Evolutionary conservation across 2,329 filamentous ascomycete genomes (phyloP).

Genomic region (Trichophyton rubrum): DNA sequence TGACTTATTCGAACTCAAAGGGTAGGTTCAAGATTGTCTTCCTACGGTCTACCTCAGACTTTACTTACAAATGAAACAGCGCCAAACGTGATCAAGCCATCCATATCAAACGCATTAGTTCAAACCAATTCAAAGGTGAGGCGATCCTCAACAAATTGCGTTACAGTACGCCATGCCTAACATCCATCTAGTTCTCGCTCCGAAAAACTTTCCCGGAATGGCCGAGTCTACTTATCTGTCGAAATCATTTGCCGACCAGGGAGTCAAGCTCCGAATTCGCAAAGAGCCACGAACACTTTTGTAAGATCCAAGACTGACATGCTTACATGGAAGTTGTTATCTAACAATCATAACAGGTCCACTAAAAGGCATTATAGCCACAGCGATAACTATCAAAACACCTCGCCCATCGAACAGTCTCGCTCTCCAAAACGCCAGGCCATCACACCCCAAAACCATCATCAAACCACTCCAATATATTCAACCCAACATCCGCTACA

Average conservation of each 20-base stretch:
- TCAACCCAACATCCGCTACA: neutral
- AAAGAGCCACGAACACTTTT: constrained; percentile 61
- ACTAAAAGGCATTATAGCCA: neutral
- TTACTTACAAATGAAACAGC: neutral
- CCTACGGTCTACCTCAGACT: neutral
- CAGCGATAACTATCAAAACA: neutral
- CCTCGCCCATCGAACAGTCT: neutral
- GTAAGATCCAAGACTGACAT: constrained; percentile 11
- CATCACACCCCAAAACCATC: neutral
- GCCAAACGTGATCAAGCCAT: constrained; percentile 33
- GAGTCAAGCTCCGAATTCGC: constrained; percentile 66
- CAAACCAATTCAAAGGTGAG: constrained; percentile 56
- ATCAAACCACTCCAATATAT: neutral
- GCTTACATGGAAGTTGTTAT: neutral
- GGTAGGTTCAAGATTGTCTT: constrained; percentile 30
- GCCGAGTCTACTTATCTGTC: constrained; percentile 70
- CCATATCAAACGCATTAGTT: constrained; percentile 44
- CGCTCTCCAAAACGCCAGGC: constrained; percentile 2
- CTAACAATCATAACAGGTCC: neutral
- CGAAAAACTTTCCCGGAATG: constrained; percentile 68
- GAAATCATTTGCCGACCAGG: constrained; percentile 73
- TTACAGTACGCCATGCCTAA: neutral
- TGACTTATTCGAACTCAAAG: constrained; percentile 60
- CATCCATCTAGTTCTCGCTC: constrained; percentile 24
- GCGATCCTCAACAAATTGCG: constrained; percentile 12